Conservation (phyloP, 176 grass and related monocot genomes). For the Juncus inflexus region DNA sequence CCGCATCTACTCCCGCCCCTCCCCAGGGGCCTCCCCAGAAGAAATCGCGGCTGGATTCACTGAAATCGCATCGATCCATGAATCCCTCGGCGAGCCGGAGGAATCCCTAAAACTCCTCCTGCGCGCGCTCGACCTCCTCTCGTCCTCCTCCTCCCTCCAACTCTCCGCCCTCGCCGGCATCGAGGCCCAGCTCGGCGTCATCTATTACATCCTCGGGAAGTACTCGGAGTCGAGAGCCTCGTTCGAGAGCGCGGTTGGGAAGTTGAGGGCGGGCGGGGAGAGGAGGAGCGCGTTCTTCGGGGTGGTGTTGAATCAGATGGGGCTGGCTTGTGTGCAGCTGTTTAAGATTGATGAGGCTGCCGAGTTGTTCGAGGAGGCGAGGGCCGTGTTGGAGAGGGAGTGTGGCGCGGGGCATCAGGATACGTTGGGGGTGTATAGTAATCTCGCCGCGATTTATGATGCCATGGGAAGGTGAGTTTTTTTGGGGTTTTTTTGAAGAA, state of each 20-base stretch:
- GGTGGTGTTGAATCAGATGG: constrained; percentile 93
- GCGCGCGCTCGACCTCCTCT: constrained; percentile 68
- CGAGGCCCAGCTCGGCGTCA: constrained; percentile 89
- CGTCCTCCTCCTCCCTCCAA: constrained; percentile 69
- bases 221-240: constrained; percentile 67
- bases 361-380: constrained; percentile 85
- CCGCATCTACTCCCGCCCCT: constrained; percentile 59
- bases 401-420: constrained; percentile 70
- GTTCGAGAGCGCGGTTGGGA: constrained; percentile 72
- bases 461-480: constrained; percentile 85
- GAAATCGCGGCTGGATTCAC: constrained; percentile 82
- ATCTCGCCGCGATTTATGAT: constrained; percentile 94
- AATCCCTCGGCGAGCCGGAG: constrained; percentile 72
- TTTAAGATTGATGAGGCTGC: constrained; percentile 99
- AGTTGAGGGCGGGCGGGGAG: constrained; percentile 73
- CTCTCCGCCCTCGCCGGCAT: constrained; percentile 95
- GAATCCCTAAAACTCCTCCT: constrained; percentile 87
- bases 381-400: constrained; percentile 80
- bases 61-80: constrained; percentile 89
- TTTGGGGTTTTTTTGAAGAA: neutral
- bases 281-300: constrained; percentile 94
- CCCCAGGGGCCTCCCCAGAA: constrained; percentile 67
- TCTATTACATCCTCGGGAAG: constrained; percentile 87
- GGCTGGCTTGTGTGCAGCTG: constrained; percentile 82
- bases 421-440: constrained; percentile 91